These are phyloP conservation scores for Rhizopogon salebrosus DNA, from an alignment of 768 basidiomycete genomes.

Conservation along the genomic window DNA sequence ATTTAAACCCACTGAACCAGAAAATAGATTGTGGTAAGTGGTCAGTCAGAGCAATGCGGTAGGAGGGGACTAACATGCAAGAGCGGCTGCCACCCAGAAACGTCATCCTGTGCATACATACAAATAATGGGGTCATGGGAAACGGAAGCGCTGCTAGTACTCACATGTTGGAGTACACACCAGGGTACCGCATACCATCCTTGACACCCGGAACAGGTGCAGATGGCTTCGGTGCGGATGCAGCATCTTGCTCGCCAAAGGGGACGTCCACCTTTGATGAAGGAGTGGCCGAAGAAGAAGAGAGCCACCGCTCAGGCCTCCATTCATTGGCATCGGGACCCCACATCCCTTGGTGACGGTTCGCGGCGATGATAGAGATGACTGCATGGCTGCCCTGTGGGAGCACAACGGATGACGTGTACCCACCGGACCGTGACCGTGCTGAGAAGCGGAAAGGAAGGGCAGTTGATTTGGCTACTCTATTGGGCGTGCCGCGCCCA, in stretches of 20 bases:
- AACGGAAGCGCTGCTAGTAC: constrained; percentile 3
- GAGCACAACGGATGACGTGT: constrained; percentile 13
- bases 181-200: constrained; percentile 31
- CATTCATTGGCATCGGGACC: constrained; percentile 41
- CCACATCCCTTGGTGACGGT: constrained; percentile 39
- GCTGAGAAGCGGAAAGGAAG: constrained; percentile 38
- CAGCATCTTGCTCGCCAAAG: constrained; percentile 15
- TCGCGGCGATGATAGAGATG: constrained; percentile 32
- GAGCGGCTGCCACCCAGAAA: constrained; percentile 29
- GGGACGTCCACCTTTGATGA: neutral
- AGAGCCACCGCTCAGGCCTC: constrained; percentile 48
- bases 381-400: constrained; percentile 31
- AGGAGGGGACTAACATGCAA: constrained; percentile 27
- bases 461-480: constrained; percentile 30
- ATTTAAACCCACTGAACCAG: neutral
- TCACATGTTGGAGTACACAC: constrained; percentile 39
- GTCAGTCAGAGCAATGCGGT: neutral
- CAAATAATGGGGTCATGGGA: neutral
- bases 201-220: neutral
- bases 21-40: neutral
- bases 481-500: constrained; percentile 13
- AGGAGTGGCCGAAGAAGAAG: constrained; percentile 26
- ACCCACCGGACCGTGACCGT: constrained; percentile 29
- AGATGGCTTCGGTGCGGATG: neutral
- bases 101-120: constrained; percentile 27